Conservation (phyloP, 805 yeast species). For the Zygosaccharomyces bisporus region DNA sequence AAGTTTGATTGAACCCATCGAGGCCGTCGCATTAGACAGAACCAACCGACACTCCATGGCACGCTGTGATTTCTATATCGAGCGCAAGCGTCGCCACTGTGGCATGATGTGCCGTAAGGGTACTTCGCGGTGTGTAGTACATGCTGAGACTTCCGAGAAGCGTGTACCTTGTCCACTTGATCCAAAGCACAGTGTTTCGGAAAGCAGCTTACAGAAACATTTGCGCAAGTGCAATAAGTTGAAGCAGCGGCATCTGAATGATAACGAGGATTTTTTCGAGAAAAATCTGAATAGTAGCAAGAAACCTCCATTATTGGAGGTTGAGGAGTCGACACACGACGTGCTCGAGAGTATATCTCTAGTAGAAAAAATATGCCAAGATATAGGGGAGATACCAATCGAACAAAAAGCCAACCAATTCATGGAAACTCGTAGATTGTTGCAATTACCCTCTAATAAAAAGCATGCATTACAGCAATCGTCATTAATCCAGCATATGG, state of each 20-base stretch:
- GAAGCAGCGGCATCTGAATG: constrained; percentile 32
- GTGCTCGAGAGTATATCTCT: constrained; percentile 32
- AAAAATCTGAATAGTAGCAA: constrained; percentile 42
- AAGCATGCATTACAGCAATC: constrained; percentile 85
- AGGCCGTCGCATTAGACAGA: not conserved
- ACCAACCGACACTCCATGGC: not conserved
- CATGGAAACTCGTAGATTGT: constrained; percentile 42
- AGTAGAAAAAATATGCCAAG: constrained; percentile 39
- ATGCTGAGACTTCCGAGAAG: constrained; percentile 38
- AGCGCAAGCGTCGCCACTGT: constrained; percentile 29
- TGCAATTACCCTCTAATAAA: constrained; percentile 46
- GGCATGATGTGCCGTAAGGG: constrained; percentile 31
- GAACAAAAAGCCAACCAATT: constrained; percentile 26
- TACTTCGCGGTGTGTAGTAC: constrained; percentile 61
- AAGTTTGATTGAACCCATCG: not conserved
- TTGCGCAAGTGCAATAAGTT: constrained; percentile 56
- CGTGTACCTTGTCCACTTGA: constrained; percentile 76
- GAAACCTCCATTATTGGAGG: constrained; percentile 6
- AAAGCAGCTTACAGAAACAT: constrained; percentile 52
- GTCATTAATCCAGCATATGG: constrained; percentile 68
- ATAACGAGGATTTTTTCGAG: constrained; percentile 48
- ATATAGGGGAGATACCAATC: constrained; percentile 30
- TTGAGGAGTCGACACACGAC: constrained; percentile 12
- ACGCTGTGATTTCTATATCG: constrained; percentile 27
- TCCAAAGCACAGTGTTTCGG: constrained; percentile 70